Percentiles rank a stretch among this genome's conserved stretches.
Evolutionary conservation across 306 rosid species (phyloP).

Genomic region (Corylus avellana): DNA sequence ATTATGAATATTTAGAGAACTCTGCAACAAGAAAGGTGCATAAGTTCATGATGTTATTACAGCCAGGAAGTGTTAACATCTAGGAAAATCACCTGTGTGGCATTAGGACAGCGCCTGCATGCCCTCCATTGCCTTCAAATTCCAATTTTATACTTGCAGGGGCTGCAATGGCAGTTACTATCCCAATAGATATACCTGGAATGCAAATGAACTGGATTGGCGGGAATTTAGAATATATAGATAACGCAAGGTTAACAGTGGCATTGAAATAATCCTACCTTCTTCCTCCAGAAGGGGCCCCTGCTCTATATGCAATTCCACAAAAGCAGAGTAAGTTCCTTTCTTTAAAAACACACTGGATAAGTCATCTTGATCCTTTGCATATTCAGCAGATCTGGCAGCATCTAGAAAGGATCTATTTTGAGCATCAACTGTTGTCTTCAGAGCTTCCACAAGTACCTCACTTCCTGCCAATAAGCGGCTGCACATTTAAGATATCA

Average conservation of each 20-base stretch:
- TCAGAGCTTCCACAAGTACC: constrained; percentile 61
- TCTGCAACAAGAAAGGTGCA: constrained; percentile 1
- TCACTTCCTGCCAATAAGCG: constrained; percentile 81
- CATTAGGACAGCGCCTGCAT: constrained; percentile 94
- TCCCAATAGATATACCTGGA: constrained; percentile 77
- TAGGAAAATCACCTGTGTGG: constrained; percentile 66
- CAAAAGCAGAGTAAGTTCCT: constrained; percentile 85
- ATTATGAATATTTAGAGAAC: neutral
- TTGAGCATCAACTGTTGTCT: constrained; percentile 66
- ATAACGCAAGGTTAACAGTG: constrained; percentile 6
- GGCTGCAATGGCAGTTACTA: constrained; percentile 93
- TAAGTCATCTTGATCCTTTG: constrained; percentile 53
- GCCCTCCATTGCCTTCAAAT: constrained; percentile 95
- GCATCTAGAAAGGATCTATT: constrained; percentile 81
- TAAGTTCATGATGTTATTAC: constrained; percentile 1
- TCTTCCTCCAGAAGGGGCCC: constrained; percentile 93
- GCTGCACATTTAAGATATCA: constrained; percentile 50
- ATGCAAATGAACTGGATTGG: constrained; percentile 14
- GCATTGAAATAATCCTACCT: constrained; percentile 44
- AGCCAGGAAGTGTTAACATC: neutral
- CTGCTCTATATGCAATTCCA: constrained; percentile 94
- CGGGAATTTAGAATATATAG: constrained; percentile 8
- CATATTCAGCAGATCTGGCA: constrained; percentile 80
- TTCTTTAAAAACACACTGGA: constrained; percentile 67
- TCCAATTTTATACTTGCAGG: constrained; percentile 91